Evolutionary conservation across 192 early-diverging fungal species (phyloP), one percentile per base, ranked within the genome.

Genomic region (Coemansia sp.): DNA sequence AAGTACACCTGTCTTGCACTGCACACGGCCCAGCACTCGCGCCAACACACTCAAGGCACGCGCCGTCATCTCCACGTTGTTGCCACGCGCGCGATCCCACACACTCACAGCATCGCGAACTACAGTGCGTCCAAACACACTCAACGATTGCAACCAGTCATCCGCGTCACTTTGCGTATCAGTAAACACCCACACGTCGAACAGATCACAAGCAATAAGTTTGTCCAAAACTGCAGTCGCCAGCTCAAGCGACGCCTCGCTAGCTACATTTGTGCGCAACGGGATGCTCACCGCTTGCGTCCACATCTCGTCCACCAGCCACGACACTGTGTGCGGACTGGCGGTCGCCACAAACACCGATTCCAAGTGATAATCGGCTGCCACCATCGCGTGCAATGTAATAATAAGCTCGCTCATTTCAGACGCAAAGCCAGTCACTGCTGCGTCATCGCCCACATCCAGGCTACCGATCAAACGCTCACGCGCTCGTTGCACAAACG

Each of bases 251-350:
- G 47, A 8, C 47, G 4, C 19, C 5, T 4, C 4, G 47, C n/a
- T 3, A 8, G 15, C 47, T 6, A 19, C 15, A 3, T 7, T 22
- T 19, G 7, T 19, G 47, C 47, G 47, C 19, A 49, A 17, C n/a
- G 47, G 47, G 2, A 21, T 22, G 19, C 47, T 49, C 9, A 72
- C 63, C 1, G 58, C 63, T 23, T 51, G 58, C 15, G 21, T 65
- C 69, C 69, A 72, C 11, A 72, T 3, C 12, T 55, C 69, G 1
- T 19, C 51, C 0, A 65, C 43, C 19, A 72, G 29, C 69, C 69
- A 72, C 23, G 63, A 65, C 7, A 12, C 7, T 9, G 10, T n/a
- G 6, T 10, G 38, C n/a, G 3, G 47, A 8, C 47, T 19, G 2
- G 12, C 45, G 45, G 47, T 49, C 5, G 47, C 47, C 2, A 49